These are phyloP conservation scores for Komagataella ulmi DNA, from an alignment of 805 yeast genomes.

Conservation along the genomic window DNA sequence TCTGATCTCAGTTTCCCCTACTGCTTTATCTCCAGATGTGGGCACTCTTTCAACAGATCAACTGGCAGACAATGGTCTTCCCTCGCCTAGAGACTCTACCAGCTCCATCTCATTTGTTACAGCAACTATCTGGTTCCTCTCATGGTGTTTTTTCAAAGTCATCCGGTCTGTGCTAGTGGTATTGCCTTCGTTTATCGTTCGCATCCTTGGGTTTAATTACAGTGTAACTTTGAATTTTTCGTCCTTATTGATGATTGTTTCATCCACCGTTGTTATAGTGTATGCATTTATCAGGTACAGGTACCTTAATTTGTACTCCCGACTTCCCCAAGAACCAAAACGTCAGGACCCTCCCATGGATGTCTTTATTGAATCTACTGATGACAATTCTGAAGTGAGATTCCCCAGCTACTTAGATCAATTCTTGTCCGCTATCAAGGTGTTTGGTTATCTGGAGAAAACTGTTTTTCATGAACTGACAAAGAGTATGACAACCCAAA, in stretches of 20 bases:
- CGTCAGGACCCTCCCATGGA: slow-evolving; percentile 31
- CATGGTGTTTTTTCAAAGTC: slow-evolving; percentile 7
- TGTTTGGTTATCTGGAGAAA: slow-evolving; percentile 85
- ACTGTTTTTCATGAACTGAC: slow-evolving; percentile 90
- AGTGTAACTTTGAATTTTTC: slow-evolving; percentile 39
- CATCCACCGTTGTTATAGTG: slow-evolving; percentile 18
- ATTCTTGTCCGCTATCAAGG: slow-evolving; percentile 79
- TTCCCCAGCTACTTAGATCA: slow-evolving; percentile 66
- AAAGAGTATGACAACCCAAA: slow-evolving; percentile 81
- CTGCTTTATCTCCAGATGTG: not conserved
- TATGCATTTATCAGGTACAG: slow-evolving; percentile 46
- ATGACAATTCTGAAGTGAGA: slow-evolving; percentile 25
- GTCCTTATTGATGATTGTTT: slow-evolving; percentile 23
- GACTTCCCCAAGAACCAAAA: slow-evolving; percentile 30
- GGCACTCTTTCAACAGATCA: not conserved
- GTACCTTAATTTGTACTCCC: slow-evolving; percentile 50
- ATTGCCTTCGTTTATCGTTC: slow-evolving; percentile 8
- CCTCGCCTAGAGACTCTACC: slow-evolving; percentile 1
- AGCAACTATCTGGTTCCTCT: slow-evolving; percentile 7
- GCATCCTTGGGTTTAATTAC: slow-evolving; percentile 28
- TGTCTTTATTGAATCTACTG: slow-evolving; percentile 25
- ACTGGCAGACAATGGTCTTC: not conserved
- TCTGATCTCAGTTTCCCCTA: not conserved
- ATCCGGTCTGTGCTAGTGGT: slow-evolving; percentile 7
- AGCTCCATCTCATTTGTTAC: slow-evolving; percentile 5